Percentiles rank a stretch among this genome's conserved stretches.
These are phyloP conservation scores for Tulasnella sp. DNA, from an alignment of 768 basidiomycete genomes.

Conservation along the genomic window DNA sequence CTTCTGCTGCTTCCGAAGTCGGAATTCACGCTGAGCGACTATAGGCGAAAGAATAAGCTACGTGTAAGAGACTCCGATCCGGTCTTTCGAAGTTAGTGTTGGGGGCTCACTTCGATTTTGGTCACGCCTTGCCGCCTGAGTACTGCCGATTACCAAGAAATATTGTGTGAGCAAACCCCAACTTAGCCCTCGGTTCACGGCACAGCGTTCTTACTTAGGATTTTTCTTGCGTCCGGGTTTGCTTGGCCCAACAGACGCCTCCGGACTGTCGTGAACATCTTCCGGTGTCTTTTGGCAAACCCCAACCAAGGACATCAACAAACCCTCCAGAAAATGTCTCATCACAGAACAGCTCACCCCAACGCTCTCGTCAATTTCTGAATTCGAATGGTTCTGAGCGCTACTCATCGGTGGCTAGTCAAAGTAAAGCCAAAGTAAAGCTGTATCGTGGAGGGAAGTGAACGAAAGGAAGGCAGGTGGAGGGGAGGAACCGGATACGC, in stretches of 20 bases:
- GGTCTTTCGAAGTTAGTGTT: neutral
- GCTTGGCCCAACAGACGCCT: conserved; percentile 14
- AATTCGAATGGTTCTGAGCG: neutral
- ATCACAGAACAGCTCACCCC: neutral
- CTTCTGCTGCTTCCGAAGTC: conserved; percentile 77
- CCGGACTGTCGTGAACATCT: neutral
- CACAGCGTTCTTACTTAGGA: conserved; percentile 49
- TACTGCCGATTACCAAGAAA: conserved; percentile 34
- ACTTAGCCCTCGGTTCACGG: neutral
- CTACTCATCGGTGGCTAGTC: neutral
- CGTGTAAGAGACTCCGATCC: neutral
- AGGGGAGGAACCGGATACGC: neutral
- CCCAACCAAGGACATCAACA: neutral
- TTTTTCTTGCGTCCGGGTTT: conserved; percentile 84
- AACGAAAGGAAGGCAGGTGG: neutral
- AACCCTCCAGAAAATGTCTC: neutral
- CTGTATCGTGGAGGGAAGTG: neutral
- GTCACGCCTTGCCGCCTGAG: conserved; percentile 77
- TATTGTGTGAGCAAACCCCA: conserved; percentile 14
- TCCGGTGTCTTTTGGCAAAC: neutral
- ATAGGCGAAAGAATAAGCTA: conserved; percentile 3
- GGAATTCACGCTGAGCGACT: conserved; percentile 84
- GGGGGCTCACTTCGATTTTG: conserved; percentile 50
- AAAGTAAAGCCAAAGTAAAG: too few relatives aligned
- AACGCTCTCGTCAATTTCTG: conserved; percentile 1